phyloP scores from a whole-genome alignment of 2,329 filamentous ascomycete genomes.

The Ceratocystis lukuohia region DNA sequence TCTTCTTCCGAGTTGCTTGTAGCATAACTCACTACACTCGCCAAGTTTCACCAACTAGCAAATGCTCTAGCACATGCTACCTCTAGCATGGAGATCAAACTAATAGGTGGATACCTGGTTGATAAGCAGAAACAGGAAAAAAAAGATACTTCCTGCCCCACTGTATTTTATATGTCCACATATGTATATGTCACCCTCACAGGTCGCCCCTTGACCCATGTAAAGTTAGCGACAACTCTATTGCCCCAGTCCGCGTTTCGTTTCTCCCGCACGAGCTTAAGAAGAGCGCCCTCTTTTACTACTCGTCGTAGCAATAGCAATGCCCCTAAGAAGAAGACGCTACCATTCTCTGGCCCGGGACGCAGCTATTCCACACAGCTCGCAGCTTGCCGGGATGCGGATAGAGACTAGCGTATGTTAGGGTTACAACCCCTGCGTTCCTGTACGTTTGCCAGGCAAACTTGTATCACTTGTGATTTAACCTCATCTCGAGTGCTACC shows the following conservation, averaged over 20 bases:
- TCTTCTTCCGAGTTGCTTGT: not conserved
- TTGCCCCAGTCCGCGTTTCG: not conserved
- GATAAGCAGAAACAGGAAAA: constrained; percentile 8
- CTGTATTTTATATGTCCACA: not conserved
- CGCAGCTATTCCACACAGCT: not conserved
- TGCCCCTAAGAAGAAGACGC: not conserved
- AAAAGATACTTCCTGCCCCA: not conserved
- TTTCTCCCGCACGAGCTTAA: not conserved
- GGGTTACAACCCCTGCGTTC: not conserved
- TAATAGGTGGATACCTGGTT: constrained; percentile 12
- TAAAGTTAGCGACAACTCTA: not conserved
- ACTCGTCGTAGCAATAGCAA: not conserved
- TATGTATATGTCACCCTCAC: not conserved
- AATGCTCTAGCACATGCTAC: not conserved
- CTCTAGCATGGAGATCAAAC: not conserved
- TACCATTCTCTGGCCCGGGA: not conserved
- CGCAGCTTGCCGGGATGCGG: not conserved
- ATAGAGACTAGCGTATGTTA: not conserved
- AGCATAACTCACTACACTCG: constrained; percentile 1
- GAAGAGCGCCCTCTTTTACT: not conserved
- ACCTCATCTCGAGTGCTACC: not conserved
- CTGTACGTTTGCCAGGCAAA: not conserved
- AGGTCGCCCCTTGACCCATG: not conserved
- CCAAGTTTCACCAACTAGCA: not conserved
- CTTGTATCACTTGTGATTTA: not conserved